Evolutionary conservation across 2,329 filamentous ascomycete genomes (phyloP).

Genomic region (Penicillium sp.): DNA sequence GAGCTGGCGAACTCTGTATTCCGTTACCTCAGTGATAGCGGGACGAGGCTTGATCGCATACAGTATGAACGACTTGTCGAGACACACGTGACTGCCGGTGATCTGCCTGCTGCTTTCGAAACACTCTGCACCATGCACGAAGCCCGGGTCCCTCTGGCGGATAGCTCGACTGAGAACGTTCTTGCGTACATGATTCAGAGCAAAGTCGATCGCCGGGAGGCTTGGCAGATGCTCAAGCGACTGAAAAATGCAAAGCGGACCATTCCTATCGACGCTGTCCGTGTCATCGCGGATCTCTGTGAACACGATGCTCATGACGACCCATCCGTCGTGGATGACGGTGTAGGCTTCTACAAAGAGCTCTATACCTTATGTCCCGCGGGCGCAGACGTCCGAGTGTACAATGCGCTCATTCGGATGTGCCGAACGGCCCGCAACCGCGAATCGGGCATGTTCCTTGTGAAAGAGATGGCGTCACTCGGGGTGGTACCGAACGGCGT

Average conservation of each 20-base stretch:
- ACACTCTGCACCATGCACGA: slow-evolving; percentile 72
- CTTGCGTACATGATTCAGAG: slow-evolving; percentile 55
- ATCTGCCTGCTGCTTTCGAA: slow-evolving; percentile 66
- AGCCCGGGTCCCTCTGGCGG: slow-evolving; percentile 57
- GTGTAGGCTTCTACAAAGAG: slow-evolving; percentile 61
- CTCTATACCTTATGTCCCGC: slow-evolving; percentile 53
- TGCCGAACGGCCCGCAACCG: slow-evolving; percentile 49
- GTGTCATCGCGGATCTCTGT: slow-evolving; percentile 53
- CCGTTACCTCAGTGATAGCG: slow-evolving; percentile 59
- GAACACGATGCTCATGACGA: slow-evolving; percentile 40
- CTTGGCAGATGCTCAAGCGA: slow-evolving; percentile 57
- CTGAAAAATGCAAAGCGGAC: slow-evolving; percentile 51
- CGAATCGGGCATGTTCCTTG: slow-evolving; percentile 60
- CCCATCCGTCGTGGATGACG: slow-evolving; percentile 45
- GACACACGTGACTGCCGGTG: slow-evolving; percentile 60
- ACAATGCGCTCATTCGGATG: slow-evolving; percentile 59
- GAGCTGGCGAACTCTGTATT: slow-evolving; percentile 70
- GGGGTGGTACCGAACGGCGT: slow-evolving; percentile 54
- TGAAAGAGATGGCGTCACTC: slow-evolving; percentile 60
- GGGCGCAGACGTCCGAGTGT: slow-evolving; percentile 51
- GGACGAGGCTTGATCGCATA: slow-evolving; percentile 56
- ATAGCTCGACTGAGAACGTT: slow-evolving; percentile 63
- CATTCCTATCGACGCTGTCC: slow-evolving; percentile 51
- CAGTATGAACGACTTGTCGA: slow-evolving; percentile 81
- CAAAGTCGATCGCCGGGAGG: slow-evolving; percentile 49